Percentiles rank a stretch among this genome's conserved stretches.
phyloP scores from a whole-genome alignment of 371 early-diverging fungal species.

The Apophysomyces variabilis region DNA sequence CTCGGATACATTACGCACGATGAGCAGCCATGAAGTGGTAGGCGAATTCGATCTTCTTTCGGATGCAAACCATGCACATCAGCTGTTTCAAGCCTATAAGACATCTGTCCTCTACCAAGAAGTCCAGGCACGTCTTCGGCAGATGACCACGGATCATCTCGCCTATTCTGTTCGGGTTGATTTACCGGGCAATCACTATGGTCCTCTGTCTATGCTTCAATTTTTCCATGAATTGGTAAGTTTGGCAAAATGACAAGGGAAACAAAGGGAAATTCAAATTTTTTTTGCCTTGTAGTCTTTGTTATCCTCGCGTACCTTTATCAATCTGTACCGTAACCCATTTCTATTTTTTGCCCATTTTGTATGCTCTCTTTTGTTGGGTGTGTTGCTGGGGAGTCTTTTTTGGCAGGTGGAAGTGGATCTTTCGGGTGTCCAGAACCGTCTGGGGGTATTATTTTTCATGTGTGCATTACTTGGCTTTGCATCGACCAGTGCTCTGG shows the following conservation, averaged over 20 bases:
- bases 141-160: constrained; percentile 4
- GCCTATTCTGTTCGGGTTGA: constrained; percentile 37
- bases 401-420: constrained; percentile 83
- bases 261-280: not conserved
- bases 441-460: constrained; percentile 82
- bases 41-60: constrained; percentile 36
- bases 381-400: constrained; percentile 70
- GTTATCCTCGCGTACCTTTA: constrained; percentile 51
- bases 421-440: constrained; percentile 83
- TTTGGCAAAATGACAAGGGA: too few relatives aligned
- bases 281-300: constrained; percentile 25
- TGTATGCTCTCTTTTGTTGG: constrained; percentile 37
- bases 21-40: constrained; percentile 17
- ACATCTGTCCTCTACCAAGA: constrained; percentile 25
- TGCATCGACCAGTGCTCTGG: constrained; percentile 71
- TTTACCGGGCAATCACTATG: constrained; percentile 64
- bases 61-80: constrained; percentile 45
- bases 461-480: constrained; percentile 85
- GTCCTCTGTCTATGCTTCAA: constrained; percentile 64
- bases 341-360: constrained; percentile 50
- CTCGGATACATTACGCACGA: constrained; percentile 23
- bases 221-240: constrained; percentile 61
- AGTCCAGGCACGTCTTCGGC: constrained; percentile 27
- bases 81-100: constrained; percentile 39
- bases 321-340: constrained; percentile 52